Base-by-base conservation (phyloP, 169 alveolate genomes). In the Amoebophrya sp. region DNA sequence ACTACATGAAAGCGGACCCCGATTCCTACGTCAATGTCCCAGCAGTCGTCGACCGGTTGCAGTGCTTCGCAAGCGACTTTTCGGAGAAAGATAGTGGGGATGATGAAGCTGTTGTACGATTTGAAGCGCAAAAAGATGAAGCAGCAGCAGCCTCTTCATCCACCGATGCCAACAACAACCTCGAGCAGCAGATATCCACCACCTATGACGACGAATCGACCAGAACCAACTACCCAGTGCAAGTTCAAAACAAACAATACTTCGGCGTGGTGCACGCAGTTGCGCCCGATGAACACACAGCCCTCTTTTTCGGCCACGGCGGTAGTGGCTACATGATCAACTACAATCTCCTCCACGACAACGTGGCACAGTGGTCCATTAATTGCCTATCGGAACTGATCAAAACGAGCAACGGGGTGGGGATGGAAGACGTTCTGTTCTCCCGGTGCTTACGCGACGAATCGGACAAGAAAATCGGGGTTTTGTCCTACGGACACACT, bases 191-290 rank as follows among this genome's bases (percentile, higher is more conserved):
- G n/a, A n/a, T n/a, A n/a, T n/a, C n/a, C n/a, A n/a, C n/a, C n/a
- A n/a, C n/a, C n/a, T n/a, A n/a, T n/a, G n/a, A n/a, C n/a, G n/a
- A n/a, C n/a, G n/a, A n/a, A n/a, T n/a, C n/a, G n/a, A n/a, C n/a
- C n/a, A n/a, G n/a, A n/a, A n/a, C n/a, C n/a, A n/a, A n/a, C n/a
- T n/a, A n/a, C n/a, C n/a, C n/a, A n/a, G n/a, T n/a, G n/a, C n/a
- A n/a, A n/a, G n/a, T n/a, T n/a, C n/a, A n/a, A 18, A 7, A 18
- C 66, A 47, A 47, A 47, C 39, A 18, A 2, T 66, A 66, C 18
- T n/a, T 66, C 83, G 83, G 83, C 83, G 83, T 66, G 38, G 83
- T 66, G 35, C 83, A 66, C 83, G 83, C 83, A 25, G 83, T 66
- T 2, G 83, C 83, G 83, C 83, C 83, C 10, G 18, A 2, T 0